Conservation (phyloP, 345 rosid species). For the Eucalyptus pauciflora region DNA sequence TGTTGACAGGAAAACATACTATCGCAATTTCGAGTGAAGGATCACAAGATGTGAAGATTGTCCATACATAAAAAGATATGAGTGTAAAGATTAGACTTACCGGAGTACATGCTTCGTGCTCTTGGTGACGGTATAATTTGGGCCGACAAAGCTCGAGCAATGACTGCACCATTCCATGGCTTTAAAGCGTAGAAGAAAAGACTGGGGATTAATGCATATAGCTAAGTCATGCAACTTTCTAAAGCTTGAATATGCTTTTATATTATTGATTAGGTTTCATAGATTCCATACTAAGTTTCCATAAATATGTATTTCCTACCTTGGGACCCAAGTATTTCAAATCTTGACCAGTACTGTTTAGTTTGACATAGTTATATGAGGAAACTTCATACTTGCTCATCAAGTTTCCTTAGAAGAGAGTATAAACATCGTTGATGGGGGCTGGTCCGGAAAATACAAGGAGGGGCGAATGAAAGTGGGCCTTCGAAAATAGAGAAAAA, state of each 20-base stretch:
- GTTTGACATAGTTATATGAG: background rate
- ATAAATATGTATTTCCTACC: background rate
- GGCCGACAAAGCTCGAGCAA: background rate
- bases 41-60: background rate
- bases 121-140: background rate
- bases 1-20: rapidly evolving
- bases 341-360: background rate
- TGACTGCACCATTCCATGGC: background rate
- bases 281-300: background rate
- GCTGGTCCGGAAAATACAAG: background rate
- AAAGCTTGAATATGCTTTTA: background rate
- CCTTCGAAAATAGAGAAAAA: background rate
- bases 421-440: background rate
- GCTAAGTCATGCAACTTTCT: background rate
- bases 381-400: background rate
- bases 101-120: background rate
- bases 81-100: background rate
- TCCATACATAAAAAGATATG: background rate
- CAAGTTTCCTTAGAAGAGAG: background rate
- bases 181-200: background rate
- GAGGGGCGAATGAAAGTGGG: background rate
- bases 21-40: background rate
- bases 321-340: background rate
- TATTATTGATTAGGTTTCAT: background rate
- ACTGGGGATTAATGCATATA: background rate